A percentile compares a stretch with the other conserved stretches of the same genome.
phyloP scores from a whole-genome alignment of 2,329 filamentous ascomycete genomes.

The Tolypocladium paradoxum region DNA sequence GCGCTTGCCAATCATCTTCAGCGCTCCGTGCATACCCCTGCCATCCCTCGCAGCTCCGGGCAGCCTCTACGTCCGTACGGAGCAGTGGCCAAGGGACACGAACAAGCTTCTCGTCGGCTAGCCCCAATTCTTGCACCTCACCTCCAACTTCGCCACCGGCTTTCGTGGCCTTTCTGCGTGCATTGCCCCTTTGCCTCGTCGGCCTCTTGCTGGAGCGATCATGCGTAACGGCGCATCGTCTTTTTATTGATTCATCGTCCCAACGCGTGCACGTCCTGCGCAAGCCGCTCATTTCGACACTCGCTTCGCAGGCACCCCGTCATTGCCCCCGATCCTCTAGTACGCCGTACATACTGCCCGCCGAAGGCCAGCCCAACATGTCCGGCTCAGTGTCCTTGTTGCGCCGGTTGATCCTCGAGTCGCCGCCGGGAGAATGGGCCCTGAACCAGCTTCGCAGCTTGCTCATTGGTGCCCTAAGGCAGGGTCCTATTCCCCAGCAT shows the following conservation, averaged over 20 bases:
- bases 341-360: not conserved
- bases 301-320: too few relatives aligned
- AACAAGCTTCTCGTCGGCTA: not conserved
- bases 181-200: constrained; percentile 2
- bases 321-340: too few relatives aligned
- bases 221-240: not conserved
- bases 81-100: not conserved
- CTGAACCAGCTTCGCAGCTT: constrained; percentile 69
- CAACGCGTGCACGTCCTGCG: not conserved
- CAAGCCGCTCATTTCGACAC: not conserved
- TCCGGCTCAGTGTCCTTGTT: constrained; percentile 40
- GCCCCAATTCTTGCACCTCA: not conserved
- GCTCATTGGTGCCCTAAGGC: constrained; percentile 76
- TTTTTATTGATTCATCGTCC: not conserved
- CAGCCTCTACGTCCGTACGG: too few relatives aligned
- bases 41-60: not conserved
- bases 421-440: constrained; percentile 87
- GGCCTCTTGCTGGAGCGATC: not conserved
- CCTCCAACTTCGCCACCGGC: constrained; percentile 10
- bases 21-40: not conserved
- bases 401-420: constrained; percentile 66
- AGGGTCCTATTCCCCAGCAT: constrained; percentile 88
- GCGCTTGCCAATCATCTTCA: not conserved
- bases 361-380: constrained; percentile 24
- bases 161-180: constrained; percentile 9